phyloP scores from a whole-genome alignment of 768 basidiomycete species.

The Amylocystis lapponica region DNA sequence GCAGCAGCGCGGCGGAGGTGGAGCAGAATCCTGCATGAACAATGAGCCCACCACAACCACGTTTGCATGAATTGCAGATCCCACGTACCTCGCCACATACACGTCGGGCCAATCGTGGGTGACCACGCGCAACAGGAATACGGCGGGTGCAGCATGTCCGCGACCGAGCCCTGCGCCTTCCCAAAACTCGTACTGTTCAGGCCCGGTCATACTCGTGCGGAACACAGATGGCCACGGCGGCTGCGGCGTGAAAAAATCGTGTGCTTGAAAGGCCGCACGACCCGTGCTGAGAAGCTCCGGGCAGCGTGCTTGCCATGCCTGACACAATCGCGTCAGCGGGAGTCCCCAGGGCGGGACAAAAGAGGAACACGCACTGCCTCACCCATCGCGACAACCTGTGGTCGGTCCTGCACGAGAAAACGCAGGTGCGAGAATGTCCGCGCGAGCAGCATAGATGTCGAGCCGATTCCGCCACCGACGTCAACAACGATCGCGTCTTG shows the following conservation, averaged over 20 bases:
- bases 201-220: not conserved
- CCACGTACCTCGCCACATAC: slow-evolving; percentile 23
- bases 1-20: slow-evolving; percentile 37
- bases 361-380: slow-evolving; percentile 15
- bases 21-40: slow-evolving; percentile 34
- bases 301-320: slow-evolving; percentile 57
- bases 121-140: slow-evolving; percentile 66
- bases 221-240: slow-evolving; percentile 12
- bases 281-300: slow-evolving; percentile 52
- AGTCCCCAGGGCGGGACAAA: not conserved
- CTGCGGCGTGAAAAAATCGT: slow-evolving; percentile 75
- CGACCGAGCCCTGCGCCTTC: slow-evolving; percentile 1
- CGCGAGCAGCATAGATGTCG: slow-evolving; percentile 38
- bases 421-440: slow-evolving; percentile 35
- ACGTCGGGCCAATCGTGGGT: slow-evolving; percentile 78
- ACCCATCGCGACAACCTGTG: slow-evolving; percentile 48
- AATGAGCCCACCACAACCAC: no score
- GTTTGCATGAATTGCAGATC: not conserved
- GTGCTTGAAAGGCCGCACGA: slow-evolving; percentile 55
- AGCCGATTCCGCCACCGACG: slow-evolving; percentile 67
- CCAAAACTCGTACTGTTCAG: not conserved
- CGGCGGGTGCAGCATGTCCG: slow-evolving; percentile 37
- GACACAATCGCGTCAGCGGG: not conserved
- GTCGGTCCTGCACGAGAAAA: slow-evolving; percentile 60
- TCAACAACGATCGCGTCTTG: slow-evolving; percentile 53